Evolutionary conservation across 2,329 filamentous ascomycete genomes (phyloP).

Genomic region (Polychaeton citri): DNA sequence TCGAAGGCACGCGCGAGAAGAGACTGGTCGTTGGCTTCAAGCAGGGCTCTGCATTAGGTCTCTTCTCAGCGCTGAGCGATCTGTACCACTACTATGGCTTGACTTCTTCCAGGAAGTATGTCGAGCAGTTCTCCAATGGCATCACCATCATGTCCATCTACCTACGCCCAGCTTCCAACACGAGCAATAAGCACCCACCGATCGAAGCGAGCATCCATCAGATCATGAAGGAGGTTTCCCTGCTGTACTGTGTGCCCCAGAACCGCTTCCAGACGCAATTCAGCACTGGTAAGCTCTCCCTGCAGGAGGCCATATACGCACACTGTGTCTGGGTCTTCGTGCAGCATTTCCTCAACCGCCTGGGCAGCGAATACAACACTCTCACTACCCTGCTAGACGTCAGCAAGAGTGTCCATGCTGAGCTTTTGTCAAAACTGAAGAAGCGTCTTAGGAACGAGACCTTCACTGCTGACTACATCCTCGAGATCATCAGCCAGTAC

Average conservation of each 20-base stretch:
- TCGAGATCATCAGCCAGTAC: constrained; percentile 89
- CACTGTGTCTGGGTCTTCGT: constrained; percentile 97
- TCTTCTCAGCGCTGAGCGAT: constrained; percentile 92
- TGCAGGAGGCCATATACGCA: constrained; percentile 94
- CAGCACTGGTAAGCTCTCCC: constrained; percentile 68
- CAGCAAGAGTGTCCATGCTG: constrained; percentile 72
- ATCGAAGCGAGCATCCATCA: constrained; percentile 94
- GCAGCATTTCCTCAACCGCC: constrained; percentile 92
- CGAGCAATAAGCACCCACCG: constrained; percentile 50
- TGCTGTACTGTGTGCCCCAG: constrained; percentile 94
- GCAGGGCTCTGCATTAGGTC: constrained; percentile 75
- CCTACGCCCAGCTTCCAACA: constrained; percentile 56
- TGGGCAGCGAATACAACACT: constrained; percentile 84
- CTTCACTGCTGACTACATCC: constrained; percentile 95
- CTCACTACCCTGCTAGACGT: constrained; percentile 67
- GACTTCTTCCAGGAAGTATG: constrained; percentile 91
- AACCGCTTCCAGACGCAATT: constrained; percentile 93
- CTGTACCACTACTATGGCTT: constrained; percentile 98
- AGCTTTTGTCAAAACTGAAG: constrained; percentile 87
- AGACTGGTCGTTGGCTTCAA: constrained; percentile 89
- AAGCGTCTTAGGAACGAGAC: constrained; percentile 89
- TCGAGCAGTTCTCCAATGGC: constrained; percentile 96
- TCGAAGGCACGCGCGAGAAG: constrained; percentile 84
- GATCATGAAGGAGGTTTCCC: constrained; percentile 95
- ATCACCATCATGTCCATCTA: constrained; percentile 96